Evolutionary conservation across 352 stramenopile species (phyloP).

Genomic region (Phytophthora meadii): DNA sequence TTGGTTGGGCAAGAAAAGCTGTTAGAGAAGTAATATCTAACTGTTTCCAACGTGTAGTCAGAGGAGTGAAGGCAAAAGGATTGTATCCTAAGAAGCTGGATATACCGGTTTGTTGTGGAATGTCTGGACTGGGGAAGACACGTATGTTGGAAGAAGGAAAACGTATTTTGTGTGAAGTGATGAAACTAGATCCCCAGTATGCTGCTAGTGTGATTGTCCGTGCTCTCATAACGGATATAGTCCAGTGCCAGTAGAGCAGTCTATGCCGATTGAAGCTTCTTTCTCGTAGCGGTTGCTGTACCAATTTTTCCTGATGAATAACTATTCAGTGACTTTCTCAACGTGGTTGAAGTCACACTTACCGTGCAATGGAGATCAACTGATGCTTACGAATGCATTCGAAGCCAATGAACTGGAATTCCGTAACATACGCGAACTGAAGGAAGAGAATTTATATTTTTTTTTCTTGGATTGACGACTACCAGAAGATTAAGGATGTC

Average conservation of each 20-base stretch:
- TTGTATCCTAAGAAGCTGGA: neutral
- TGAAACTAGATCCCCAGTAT: constrained; percentile 23
- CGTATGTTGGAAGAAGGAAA: constrained; percentile 43
- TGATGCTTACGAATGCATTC: neutral
- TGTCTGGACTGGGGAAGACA: constrained; percentile 40
- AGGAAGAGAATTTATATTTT: constrained; percentile 23
- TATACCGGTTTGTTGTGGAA: constrained; percentile 25
- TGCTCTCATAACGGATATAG: neutral
- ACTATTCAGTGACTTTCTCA: constrained; percentile 25
- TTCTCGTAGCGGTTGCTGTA: constrained; percentile 30
- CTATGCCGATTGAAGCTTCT: constrained; percentile 44
- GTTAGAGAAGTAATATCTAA: neutral
- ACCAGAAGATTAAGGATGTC: constrained; percentile 37
- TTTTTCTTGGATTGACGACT: constrained; percentile 46
- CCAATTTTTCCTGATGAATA: constrained; percentile 35
- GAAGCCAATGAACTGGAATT: constrained; percentile 21
- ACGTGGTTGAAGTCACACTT: constrained; percentile 9
- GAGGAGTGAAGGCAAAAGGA: neutral
- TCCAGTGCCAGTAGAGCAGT: constrained; percentile 28
- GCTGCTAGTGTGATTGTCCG: constrained; percentile 36
- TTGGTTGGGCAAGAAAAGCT: neutral
- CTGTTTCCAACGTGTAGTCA: neutral
- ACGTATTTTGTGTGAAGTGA: constrained; percentile 30
- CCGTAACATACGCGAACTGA: neutral
- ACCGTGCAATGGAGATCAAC: constrained; percentile 11